Evolutionary conservation across 306 rosid genomes (phyloP), one percentile per base, ranked within the genome.

Genomic region (Cotoneaster glaucophyllus): DNA sequence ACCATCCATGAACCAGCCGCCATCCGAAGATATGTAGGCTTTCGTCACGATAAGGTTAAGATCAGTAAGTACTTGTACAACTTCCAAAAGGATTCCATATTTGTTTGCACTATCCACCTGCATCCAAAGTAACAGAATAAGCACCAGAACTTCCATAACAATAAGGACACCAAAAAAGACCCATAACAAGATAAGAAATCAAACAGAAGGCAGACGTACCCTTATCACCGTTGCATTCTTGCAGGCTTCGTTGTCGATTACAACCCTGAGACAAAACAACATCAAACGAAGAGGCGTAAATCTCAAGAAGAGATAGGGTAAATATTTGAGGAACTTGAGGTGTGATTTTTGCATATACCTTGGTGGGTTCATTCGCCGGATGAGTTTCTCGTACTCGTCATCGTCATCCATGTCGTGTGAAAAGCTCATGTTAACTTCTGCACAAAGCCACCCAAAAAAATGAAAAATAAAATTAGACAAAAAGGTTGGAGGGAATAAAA

Each of bases 1-100:
- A 95, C 99, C 99, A 81, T 92, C 99, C 97, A 95, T 95, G 90
- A 95, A 95, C 99, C 99, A 95, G 79, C 91, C 90, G 57, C 97
- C 99, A 87, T 95, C 99, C 52, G 93, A 95, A 69, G 97, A 89
- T 77, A 95, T 89, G 73, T 95, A 95, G 66, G 99, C 99, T 82
- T 95, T 95, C 22, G 84, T 86, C 78, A 95, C 83, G 69, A 85
- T 86, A 45, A 95, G 96, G 73, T 89, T 82, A 28, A 95, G 88
- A 87, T 95, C 99, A 69, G 99, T 95, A 34, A 95, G 96, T 48
- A 90, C 82, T 80, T 92, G 99, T 59, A 92, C 91, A 70, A 89
- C 99, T 83, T 92, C 99, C 22, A 95, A 91, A 82, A 95, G 99
- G 67, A 95, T 89, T 76, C 99, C 97, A 11, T 80, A 79, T 80